phyloP scores from a whole-genome alignment of 208 protist species.

The Trichomonas gallinae region DNA sequence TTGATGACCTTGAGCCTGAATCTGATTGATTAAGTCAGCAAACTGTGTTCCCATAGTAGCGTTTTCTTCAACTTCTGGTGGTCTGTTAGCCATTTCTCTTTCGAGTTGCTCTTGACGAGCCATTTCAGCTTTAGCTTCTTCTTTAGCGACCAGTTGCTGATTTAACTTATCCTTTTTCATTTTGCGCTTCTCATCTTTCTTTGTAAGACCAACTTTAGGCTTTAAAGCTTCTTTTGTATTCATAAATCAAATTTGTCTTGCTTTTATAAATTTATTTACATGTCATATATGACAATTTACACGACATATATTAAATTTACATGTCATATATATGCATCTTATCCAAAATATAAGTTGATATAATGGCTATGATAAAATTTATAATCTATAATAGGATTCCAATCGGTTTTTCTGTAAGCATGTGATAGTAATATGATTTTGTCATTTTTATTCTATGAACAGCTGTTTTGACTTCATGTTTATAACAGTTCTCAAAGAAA shows the following conservation, averaged over 20 bases:
- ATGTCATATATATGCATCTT: too few species aligned
- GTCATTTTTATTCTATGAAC: too few species aligned
- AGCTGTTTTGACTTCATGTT: too few species aligned
- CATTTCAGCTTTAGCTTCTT: neutral
- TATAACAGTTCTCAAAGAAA: too few species aligned
- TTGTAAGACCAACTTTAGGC: neutral
- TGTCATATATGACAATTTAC: too few species aligned
- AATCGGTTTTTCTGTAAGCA: too few species aligned
- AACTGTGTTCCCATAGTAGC: neutral
- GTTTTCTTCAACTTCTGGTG: neutral
- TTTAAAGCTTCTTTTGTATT: neutral
- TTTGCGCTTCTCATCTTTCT: neutral
- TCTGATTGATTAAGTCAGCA: neutral
- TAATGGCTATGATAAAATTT: too few species aligned
- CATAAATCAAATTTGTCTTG: neutral
- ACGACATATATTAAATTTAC: too few species aligned
- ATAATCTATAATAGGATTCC: too few species aligned
- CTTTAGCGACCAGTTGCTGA: neutral
- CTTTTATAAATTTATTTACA: too few species aligned
- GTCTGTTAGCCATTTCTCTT: neutral
- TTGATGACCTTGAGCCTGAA: neutral
- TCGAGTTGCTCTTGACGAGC: neutral
- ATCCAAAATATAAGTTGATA: too few species aligned
- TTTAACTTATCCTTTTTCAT: neutral
- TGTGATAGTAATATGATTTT: too few species aligned